A percentile compares a stretch with the other conserved stretches of the same genome.
Evolutionary conservation across 1,284 basidiomycete genomes (phyloP).

Genomic region (Stygiomarasmius scandens): DNA sequence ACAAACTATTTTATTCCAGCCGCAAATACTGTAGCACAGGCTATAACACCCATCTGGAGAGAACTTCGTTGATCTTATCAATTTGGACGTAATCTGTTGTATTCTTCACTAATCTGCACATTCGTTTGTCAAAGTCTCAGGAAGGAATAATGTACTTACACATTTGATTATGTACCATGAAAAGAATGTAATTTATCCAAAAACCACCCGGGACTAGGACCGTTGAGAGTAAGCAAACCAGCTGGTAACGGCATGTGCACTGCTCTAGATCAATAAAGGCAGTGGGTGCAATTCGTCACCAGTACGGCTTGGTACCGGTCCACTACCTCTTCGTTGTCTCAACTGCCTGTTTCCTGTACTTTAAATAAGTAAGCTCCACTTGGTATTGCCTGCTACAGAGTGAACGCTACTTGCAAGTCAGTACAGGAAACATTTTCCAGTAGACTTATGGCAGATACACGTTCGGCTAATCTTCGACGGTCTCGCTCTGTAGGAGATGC

Average conservation of each 20-base stretch:
- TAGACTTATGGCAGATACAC: constrained; percentile 1
- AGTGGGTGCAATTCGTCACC: too few relatives aligned
- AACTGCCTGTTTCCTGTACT: too few relatives aligned
- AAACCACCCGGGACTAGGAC: too few relatives aligned
- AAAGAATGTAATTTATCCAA: too few relatives aligned
- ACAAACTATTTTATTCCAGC: constrained; percentile 29
- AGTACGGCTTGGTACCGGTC: too few relatives aligned
- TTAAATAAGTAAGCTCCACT: too few relatives aligned
- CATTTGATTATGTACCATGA: too few relatives aligned
- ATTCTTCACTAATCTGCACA: neutral
- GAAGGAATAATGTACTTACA: neutral
- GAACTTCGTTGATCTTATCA: constrained; percentile 26
- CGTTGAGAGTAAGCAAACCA: neutral
- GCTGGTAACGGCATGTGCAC: neutral
- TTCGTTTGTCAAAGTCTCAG: too few relatives aligned
- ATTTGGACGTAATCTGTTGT: too few relatives aligned
- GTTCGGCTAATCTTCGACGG: constrained; percentile 7
- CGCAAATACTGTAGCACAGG: constrained; percentile 62
- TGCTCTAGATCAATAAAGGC: neutral
- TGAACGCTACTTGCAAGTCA: neutral
- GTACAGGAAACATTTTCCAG: neutral
- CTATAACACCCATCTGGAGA: constrained; percentile 61
- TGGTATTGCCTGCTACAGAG: too few relatives aligned
- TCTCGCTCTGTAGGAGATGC: constrained; percentile 17
- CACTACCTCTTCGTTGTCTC: too few relatives aligned